Evolutionary conservation across 305 asterid genomes (phyloP).

Genomic region (Solanum hybrid): DNA sequence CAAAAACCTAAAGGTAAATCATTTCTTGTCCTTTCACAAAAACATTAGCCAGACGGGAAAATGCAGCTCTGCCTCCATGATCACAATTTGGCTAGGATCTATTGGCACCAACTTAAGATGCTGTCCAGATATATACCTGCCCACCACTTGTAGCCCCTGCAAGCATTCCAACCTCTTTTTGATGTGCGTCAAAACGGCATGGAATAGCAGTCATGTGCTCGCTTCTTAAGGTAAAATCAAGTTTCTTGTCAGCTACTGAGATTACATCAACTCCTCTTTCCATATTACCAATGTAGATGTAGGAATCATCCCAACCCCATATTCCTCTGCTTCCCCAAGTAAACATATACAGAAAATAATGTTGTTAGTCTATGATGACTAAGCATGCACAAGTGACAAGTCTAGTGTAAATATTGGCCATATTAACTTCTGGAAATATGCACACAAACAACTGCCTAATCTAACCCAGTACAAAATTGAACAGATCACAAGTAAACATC

Average conservation of each 20-base stretch:
- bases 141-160: constrained; percentile 81
- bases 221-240: constrained; percentile 48
- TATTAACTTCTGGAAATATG: neutral
- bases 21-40: neutral
- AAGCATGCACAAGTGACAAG: neutral
- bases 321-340: constrained; percentile 39
- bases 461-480: neutral
- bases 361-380: neutral
- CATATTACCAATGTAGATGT: constrained; percentile 63
- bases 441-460: neutral
- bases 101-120: constrained; percentile 8
- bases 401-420: neutral
- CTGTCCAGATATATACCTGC: constrained; percentile 66
- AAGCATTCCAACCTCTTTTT: constrained; percentile 47
- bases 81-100: neutral
- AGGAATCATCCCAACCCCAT: constrained; percentile 96
- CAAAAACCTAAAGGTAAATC: neutral
- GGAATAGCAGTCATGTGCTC: constrained; percentile 58
- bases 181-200: constrained; percentile 73
- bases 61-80: neutral
- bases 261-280: constrained; percentile 67
- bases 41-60: neutral
- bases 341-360: neutral
- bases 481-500: neutral
- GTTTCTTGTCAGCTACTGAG: constrained; percentile 25